phyloP scores from a whole-genome alignment of 108 stramenopile genomes.

The Discostella pseudostelligera region DNA sequence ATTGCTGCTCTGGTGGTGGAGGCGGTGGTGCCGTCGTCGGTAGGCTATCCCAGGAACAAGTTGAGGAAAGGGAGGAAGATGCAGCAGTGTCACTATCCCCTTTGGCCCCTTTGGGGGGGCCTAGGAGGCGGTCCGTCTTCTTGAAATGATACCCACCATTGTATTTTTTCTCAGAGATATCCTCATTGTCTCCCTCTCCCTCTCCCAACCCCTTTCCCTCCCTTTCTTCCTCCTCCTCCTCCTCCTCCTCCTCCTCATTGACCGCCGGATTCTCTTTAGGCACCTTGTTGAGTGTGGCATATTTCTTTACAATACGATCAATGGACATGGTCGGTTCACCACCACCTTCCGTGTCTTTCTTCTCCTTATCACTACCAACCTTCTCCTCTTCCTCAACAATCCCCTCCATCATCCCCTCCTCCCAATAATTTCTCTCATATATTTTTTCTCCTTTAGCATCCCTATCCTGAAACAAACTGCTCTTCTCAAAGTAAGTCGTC shows the following conservation, averaged over 20 bases:
- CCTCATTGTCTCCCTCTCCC: too few relatives aligned
- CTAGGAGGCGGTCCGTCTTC: too few relatives aligned
- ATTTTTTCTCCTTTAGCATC: background rate
- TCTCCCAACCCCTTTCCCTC: background rate
- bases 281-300: too few relatives aligned
- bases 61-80: background rate
- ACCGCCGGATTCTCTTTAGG: too few relatives aligned
- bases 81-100: background rate
- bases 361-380: too few relatives aligned
- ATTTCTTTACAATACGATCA: too few relatives aligned
- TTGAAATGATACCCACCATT: too few relatives aligned
- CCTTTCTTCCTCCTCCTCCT: background rate
- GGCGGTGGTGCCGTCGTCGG: background rate
- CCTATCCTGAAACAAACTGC: slow-evolving; percentile 6
- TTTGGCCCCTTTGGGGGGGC: too few relatives aligned
- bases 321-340: too few relatives aligned
- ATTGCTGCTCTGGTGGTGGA: background rate
- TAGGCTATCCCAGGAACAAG: background rate
- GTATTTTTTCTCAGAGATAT: too few relatives aligned
- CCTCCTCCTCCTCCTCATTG: background rate
- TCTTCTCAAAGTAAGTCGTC: slow-evolving; percentile 16
- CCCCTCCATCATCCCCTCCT: background rate
- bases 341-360: too few relatives aligned
- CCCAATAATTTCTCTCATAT: background rate
- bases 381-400: too few relatives aligned